Evolutionary conservation across 179 eudicot species (phyloP).

Genomic region (Beta macrorhiza): DNA sequence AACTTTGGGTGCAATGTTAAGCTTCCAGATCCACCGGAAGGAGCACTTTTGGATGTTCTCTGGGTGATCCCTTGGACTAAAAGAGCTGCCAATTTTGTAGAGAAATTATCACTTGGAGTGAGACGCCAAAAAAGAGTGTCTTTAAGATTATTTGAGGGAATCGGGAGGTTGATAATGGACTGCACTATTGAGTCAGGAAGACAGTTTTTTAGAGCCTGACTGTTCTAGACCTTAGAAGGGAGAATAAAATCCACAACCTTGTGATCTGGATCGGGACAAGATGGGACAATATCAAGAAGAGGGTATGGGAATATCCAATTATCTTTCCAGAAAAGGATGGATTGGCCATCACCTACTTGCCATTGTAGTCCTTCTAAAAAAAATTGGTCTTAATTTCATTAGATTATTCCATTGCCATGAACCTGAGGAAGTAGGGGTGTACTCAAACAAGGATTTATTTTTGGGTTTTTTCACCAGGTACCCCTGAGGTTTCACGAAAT

Average conservation of each 20-base stretch:
- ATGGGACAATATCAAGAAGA: not conserved
- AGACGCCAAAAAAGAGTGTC: too few species aligned
- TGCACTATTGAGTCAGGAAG: too few species aligned
- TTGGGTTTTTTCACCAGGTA: too few species aligned
- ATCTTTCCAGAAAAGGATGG: not conserved
- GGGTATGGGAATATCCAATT: not conserved
- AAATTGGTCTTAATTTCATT: not conserved
- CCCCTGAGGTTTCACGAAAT: too few species aligned
- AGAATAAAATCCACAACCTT: not conserved
- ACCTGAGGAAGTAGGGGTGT: too few species aligned
- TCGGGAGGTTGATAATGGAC: too few species aligned
- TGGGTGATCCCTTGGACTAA: not conserved
- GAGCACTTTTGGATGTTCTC: not conserved
- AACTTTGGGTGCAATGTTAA: not conserved
- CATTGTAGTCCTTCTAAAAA: not conserved
- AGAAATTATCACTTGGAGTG: not conserved
- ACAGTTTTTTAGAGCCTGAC: too few species aligned
- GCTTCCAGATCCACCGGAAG: not conserved
- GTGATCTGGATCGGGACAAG: too few species aligned
- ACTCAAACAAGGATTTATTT: not conserved
- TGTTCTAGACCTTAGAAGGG: not conserved
- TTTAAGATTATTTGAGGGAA: too few species aligned
- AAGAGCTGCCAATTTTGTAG: not conserved
- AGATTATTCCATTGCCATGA: not conserved
- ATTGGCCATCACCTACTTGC: not conserved